Evolutionary conservation across 305 asterid species (phyloP).

Genomic region (Withania somnifera): DNA sequence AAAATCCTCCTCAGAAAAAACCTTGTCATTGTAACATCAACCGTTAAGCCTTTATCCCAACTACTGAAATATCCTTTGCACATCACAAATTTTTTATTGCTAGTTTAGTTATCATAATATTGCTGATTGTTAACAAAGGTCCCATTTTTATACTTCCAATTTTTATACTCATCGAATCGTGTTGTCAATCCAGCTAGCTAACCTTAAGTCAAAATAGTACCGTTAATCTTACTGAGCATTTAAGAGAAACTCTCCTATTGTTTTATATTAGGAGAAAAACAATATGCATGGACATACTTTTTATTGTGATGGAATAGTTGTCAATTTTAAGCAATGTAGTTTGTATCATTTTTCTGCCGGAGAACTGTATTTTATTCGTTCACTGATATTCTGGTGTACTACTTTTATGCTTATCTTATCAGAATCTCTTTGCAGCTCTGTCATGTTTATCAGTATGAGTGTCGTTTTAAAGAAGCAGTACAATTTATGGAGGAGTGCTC

Average conservation of each 20-base stretch:
- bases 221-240: not conserved
- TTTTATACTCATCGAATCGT: not conserved
- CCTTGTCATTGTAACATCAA: not conserved
- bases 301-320: not conserved
- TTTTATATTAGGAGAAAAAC: not conserved
- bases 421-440: conserved; percentile 55
- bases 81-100: not conserved
- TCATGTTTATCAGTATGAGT: conserved; percentile 79
- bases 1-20: not conserved
- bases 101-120: not conserved
- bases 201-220: not conserved
- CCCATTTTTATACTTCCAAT: not conserved
- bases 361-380: not conserved
- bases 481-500: conserved; percentile 79
- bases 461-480: conserved; percentile 91
- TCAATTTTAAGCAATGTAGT: not conserved
- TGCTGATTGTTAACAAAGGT: not conserved
- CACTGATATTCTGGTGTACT: not conserved
- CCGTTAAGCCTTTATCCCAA: not conserved
- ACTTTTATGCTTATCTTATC: conserved; percentile 1
- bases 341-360: not conserved
- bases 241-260: not conserved
- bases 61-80: not conserved
- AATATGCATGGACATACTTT: not conserved
- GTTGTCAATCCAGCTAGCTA: not conserved